phyloP scores from a whole-genome alignment of 371 early-diverging fungal species.

The Mucor velutinosus region DNA sequence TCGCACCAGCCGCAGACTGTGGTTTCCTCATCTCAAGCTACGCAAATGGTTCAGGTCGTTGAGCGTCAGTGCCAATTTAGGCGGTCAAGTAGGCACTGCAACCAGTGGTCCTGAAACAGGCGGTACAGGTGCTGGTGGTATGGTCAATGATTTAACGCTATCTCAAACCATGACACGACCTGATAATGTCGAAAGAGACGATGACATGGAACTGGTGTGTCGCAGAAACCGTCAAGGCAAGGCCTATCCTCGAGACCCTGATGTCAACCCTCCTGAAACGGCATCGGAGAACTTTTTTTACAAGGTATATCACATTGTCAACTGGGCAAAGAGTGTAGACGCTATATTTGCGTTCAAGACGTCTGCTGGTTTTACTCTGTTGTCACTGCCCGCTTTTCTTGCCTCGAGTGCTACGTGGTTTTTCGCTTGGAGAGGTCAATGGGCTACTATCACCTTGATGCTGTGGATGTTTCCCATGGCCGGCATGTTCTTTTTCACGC shows the following conservation, averaged over 20 bases:
- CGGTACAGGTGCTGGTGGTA: not conserved
- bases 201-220: slow-evolving; percentile 1
- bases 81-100: slow-evolving; percentile 11
- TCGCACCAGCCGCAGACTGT: slow-evolving; percentile 18
- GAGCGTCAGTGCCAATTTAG: slow-evolving; percentile 23
- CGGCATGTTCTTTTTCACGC: slow-evolving; percentile 43
- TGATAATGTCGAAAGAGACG: not conserved
- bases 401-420: slow-evolving; percentile 38
- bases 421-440: slow-evolving; percentile 44
- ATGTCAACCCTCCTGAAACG: slow-evolving; percentile 44
- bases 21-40: slow-evolving; percentile 29
- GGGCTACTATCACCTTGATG: slow-evolving; percentile 45
- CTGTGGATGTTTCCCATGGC: slow-evolving; percentile 46
- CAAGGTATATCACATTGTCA: slow-evolving; percentile 10
- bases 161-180: slow-evolving; percentile 14
- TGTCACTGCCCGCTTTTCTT: slow-evolving; percentile 39
- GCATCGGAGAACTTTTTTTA: slow-evolving; percentile 27
- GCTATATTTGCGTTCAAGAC: slow-evolving; percentile 43
- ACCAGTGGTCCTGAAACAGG: not conserved
- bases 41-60: slow-evolving; percentile 28
- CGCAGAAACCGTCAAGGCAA: slow-evolving; percentile 9
- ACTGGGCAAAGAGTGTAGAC: slow-evolving; percentile 31
- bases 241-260: slow-evolving; percentile 36
- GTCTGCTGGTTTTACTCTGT: slow-evolving; percentile 34
- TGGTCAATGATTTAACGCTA: slow-evolving; percentile 11